Evolutionary conservation across 1,284 basidiomycete genomes (phyloP).

Genomic region (Vanrija pseudolonga): DNA sequence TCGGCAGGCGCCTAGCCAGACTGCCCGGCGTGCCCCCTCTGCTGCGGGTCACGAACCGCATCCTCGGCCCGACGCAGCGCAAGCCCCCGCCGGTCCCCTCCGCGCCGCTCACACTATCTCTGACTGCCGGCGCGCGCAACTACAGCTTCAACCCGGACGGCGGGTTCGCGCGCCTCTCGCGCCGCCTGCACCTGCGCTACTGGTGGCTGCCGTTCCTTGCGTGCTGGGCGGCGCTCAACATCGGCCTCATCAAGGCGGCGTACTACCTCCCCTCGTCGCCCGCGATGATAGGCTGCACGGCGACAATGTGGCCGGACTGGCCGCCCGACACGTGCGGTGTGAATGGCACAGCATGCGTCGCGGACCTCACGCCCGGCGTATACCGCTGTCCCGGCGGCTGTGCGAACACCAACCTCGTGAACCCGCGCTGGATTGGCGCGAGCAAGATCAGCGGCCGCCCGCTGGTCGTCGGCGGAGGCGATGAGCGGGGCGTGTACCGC

Average conservation of each 20-base stretch:
- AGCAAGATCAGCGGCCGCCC: constrained; percentile 29
- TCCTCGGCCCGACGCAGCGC: constrained; percentile 9
- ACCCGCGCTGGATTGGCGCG: constrained; percentile 39
- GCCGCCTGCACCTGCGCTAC: background rate
- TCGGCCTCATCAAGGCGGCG: constrained; percentile 37
- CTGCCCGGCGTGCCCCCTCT: background rate
- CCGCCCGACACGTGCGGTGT: constrained; percentile 43
- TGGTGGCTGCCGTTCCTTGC: constrained; percentile 23
- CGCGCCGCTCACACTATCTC: background rate
- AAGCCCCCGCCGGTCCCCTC: background rate
- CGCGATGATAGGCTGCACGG: constrained; percentile 27
- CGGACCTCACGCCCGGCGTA: constrained; percentile 14
- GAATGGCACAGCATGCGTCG: constrained; percentile 26
- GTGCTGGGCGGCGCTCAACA: constrained; percentile 30
- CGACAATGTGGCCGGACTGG: constrained; percentile 35
- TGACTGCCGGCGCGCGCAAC: background rate
- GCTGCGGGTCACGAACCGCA: background rate
- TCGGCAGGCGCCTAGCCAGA: background rate
- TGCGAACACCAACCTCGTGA: constrained; percentile 30
- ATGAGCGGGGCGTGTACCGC: constrained; percentile 26
- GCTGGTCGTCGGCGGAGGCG: constrained; percentile 38
- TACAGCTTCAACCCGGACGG: background rate
- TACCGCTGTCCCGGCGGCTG: constrained; percentile 44
- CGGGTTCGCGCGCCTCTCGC: background rate
- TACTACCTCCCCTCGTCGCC: constrained; percentile 31